phyloP scores from a whole-genome alignment of 208 protist species.

The Phytomonas sp. region DNA sequence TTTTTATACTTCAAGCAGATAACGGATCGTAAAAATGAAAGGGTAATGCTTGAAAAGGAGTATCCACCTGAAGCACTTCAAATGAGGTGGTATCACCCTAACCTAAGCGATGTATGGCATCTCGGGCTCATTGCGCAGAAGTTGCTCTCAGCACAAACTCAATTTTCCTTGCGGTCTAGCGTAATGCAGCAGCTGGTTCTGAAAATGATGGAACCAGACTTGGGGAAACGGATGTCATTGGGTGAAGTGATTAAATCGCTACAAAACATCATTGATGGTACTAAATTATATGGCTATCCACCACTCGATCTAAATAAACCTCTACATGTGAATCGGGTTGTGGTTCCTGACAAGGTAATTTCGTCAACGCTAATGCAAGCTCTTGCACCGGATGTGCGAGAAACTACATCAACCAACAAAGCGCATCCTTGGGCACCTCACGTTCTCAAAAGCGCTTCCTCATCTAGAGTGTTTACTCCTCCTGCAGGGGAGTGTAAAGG shows the following conservation, averaged over 20 bases:
- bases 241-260: slow-evolving; percentile 24
- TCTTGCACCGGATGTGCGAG: not conserved
- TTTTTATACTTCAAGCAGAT: slow-evolving; percentile 43
- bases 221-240: slow-evolving; percentile 28
- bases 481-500: no score
- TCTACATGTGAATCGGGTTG: not conserved
- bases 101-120: slow-evolving; percentile 67
- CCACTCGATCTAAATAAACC: not conserved
- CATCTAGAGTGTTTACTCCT: not conserved
- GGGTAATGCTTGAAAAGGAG: slow-evolving; percentile 38
- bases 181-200: slow-evolving; percentile 29
- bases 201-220: slow-evolving; percentile 39
- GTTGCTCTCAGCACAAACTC: slow-evolving; percentile 37
- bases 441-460: not conserved
- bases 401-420: not conserved
- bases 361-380: not conserved
- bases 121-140: slow-evolving; percentile 41
- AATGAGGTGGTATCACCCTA: slow-evolving; percentile 29
- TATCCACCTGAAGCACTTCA: slow-evolving; percentile 68
- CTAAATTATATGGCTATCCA: not conserved
- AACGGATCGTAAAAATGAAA: slow-evolving; percentile 32
- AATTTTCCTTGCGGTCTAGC: slow-evolving; percentile 25
- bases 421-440: not conserved
- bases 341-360: not conserved
- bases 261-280: slow-evolving; percentile 7